These are phyloP conservation scores for Kodamaea kaohsiungensis DNA, from an alignment of 805 yeast species.

Conservation along the genomic window DNA sequence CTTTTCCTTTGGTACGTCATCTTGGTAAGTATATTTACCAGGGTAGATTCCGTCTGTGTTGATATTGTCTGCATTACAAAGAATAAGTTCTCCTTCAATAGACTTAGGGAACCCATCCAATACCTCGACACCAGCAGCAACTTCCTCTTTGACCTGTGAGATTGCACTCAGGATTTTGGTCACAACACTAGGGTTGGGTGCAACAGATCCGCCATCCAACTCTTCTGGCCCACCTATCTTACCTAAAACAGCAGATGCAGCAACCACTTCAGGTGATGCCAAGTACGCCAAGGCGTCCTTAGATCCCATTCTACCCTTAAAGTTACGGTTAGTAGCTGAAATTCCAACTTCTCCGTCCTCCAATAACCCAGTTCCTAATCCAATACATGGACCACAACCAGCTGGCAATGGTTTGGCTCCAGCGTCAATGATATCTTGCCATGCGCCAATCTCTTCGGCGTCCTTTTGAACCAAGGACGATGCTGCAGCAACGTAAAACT, in stretches of 20 bases:
- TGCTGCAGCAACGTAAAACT: conserved; percentile 97
- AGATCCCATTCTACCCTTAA: conserved; percentile 99
- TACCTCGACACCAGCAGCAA: conserved; percentile 58
- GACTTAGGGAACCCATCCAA: conserved; percentile 88
- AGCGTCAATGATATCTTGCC: conserved; percentile 86
- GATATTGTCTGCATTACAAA: conserved; percentile 95
- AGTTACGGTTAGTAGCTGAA: conserved; percentile 97
- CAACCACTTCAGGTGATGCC: conserved; percentile 97
- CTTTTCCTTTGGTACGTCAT: conserved; percentile 88
- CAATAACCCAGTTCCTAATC: conserved; percentile 90
- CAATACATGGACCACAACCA: conserved; percentile 99
- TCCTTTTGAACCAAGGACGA: conserved; percentile 90
- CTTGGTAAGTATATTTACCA: conserved; percentile 98
- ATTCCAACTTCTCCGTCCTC: conserved; percentile 98
- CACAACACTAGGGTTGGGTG: conserved; percentile 52
- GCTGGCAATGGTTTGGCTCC: conserved; percentile 96
- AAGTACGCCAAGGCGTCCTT: conserved; percentile 93
- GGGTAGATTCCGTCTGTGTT: conserved; percentile 99
- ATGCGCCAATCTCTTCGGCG: conserved; percentile 88
- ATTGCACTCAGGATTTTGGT: conserved; percentile 37
- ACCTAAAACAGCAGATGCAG: conserved; percentile 97
- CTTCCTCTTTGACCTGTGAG: conserved; percentile 30
- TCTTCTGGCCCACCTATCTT: conserved; percentile 92
- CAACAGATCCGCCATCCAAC: conserved; percentile 54
- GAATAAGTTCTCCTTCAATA: conserved; percentile 86